Evolutionary conservation across 495 filamentous ascomycete species (phyloP).

Genomic region (Aspergillus haitiensis): DNA sequence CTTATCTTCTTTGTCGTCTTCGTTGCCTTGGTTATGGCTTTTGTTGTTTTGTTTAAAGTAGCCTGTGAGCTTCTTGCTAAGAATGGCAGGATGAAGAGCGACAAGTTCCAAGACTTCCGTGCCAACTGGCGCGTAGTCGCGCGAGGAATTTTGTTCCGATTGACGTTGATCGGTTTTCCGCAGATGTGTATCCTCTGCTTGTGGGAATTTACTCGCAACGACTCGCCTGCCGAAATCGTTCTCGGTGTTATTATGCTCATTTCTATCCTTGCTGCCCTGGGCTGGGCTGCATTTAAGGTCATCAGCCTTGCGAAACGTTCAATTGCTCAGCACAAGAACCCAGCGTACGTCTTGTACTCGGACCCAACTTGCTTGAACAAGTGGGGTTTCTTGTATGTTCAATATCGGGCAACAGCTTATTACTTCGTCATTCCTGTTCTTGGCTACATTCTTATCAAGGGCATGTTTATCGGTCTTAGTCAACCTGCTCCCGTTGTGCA

Average conservation of each 20-base stretch:
- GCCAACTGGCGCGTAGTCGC: conserved; percentile 85
- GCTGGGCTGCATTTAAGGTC: conserved; percentile 87
- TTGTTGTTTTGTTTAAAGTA: conserved; percentile 77
- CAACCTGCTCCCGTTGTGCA: conserved; percentile 75
- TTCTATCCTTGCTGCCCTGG: conserved; percentile 74
- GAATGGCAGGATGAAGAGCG: conserved; percentile 74
- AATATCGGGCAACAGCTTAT: conserved; percentile 94
- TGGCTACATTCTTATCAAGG: conserved; percentile 78
- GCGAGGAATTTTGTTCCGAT: conserved; percentile 88
- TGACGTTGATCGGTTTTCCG: conserved; percentile 89
- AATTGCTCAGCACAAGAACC: conserved; percentile 89
- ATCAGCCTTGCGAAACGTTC: conserved; percentile 85
- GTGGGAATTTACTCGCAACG: conserved; percentile 87
- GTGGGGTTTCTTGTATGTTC: conserved; percentile 98
- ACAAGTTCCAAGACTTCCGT: conserved; percentile 92
- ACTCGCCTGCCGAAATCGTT: conserved; percentile 85
- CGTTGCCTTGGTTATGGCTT: conserved; percentile 66
- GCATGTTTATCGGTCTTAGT: conserved; percentile 85
- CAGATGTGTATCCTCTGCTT: conserved; percentile 89
- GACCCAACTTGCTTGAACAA: conserved; percentile 92
- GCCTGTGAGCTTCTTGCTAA: conserved; percentile 71
- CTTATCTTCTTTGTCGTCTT: conserved; percentile 88
- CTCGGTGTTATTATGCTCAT: conserved; percentile 88
- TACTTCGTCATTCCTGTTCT: conserved; percentile 91
- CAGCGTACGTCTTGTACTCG: conserved; percentile 95